These are phyloP conservation scores for Eutrema yunnanense DNA, from an alignment of 345 rosid species.

Conservation along the genomic window DNA sequence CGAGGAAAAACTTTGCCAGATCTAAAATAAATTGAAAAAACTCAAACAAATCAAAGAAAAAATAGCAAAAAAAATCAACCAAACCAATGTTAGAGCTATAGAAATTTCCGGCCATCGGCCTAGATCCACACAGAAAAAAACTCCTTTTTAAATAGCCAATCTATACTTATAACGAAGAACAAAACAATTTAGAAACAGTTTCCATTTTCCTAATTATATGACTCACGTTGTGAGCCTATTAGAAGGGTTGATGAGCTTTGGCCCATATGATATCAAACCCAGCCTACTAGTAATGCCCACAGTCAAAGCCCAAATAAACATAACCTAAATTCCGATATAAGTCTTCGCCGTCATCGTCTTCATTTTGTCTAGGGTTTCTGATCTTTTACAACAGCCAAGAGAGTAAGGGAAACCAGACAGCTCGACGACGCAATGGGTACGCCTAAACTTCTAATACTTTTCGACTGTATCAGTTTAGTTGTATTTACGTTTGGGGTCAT, in stretches of 20 bases:
- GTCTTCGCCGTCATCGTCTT: constrained; percentile 10
- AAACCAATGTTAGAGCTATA: too few relatives aligned
- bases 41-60: too few relatives aligned
- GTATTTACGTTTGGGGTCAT: not conserved
- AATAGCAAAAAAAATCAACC: too few relatives aligned
- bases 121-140: too few relatives aligned
- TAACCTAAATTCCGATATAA: not conserved
- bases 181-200: not conserved
- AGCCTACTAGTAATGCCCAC: not conserved
- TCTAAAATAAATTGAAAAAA: too few relatives aligned
- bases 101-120: too few relatives aligned
- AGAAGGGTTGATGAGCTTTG: not conserved
- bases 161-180: not conserved
- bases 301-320: not conserved
- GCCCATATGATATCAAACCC: not conserved
- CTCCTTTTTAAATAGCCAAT: too few relatives aligned
- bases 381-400: not conserved
- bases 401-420: not conserved
- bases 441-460: not conserved
- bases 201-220: not conserved
- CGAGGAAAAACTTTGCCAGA: too few relatives aligned
- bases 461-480: not conserved
- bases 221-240: not conserved
- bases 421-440: constrained; percentile 28
- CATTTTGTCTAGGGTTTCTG: constrained; percentile 15